Evolutionary conservation across 2,329 filamentous ascomycete genomes (phyloP).

Genomic region (Annulohypoxylon truncatum): DNA sequence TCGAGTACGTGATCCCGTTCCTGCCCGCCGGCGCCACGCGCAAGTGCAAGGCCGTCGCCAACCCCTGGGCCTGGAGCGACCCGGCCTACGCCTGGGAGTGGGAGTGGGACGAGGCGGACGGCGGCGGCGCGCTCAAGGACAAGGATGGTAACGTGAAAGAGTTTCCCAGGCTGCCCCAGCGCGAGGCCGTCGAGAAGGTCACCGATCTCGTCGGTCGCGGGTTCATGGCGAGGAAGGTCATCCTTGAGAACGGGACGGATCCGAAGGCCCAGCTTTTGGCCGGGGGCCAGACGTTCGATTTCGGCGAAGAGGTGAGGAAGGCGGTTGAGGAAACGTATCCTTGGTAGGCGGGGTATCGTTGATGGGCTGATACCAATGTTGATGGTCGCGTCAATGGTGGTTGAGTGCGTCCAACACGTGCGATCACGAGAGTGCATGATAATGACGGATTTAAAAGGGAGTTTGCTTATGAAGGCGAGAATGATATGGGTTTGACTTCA

Average conservation of each 20-base stretch:
- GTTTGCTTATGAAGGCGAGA: neutral
- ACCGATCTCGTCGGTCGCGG: constrained; percentile 38
- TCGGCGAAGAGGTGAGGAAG: constrained; percentile 43
- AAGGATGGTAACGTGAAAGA: constrained; percentile 34
- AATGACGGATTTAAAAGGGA: neutral
- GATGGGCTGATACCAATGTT: neutral
- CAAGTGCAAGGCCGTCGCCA: constrained; percentile 47
- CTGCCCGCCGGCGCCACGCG: constrained; percentile 47
- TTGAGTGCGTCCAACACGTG: neutral
- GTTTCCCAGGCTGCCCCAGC: constrained; percentile 41
- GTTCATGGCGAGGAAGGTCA: constrained; percentile 46
- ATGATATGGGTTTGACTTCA: neutral
- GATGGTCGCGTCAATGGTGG: neutral
- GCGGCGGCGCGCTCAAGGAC: constrained; percentile 40
- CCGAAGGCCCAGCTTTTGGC: constrained; percentile 40
- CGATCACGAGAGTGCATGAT: neutral
- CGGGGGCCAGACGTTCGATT: constrained; percentile 45
- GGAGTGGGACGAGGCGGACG: constrained; percentile 45
- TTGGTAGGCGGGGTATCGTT: neutral
- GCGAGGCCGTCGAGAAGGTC: constrained; percentile 19
- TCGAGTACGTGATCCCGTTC: constrained; percentile 46
- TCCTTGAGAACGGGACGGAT: constrained; percentile 47
- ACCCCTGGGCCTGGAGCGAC: constrained; percentile 49
- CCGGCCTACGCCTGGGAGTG: constrained; percentile 46
- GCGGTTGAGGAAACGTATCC: constrained; percentile 20